Conservation (phyloP, 2,329 filamentous ascomycete species). For the Cryphonectria carpinicola region DNA sequence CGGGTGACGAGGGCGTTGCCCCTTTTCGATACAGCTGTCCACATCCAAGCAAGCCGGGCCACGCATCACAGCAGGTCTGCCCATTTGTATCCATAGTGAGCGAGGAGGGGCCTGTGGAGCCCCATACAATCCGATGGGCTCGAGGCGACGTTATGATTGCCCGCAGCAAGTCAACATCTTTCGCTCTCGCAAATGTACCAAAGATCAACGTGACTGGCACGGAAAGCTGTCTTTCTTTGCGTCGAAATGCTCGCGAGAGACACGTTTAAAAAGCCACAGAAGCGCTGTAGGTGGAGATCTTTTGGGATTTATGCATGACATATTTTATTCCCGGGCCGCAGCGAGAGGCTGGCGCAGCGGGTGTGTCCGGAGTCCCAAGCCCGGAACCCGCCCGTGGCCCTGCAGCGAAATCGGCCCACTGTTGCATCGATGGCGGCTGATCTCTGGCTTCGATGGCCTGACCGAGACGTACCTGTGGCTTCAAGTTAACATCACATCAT, state of each 20-base stretch:
- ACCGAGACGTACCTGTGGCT: slow-evolving; percentile 17
- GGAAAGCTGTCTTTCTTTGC: neutral
- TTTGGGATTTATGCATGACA: neutral
- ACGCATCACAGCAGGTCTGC: neutral
- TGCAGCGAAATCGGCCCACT: slow-evolving; percentile 27
- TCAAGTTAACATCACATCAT: slow-evolving; percentile 23
- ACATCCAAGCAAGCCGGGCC: neutral
- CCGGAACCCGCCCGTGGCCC: slow-evolving; percentile 9
- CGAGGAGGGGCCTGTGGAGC: neutral
- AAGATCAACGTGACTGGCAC: neutral
- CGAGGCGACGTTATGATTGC: neutral
- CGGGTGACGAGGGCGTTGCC: neutral
- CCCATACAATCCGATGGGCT: neutral
- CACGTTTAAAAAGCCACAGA: neutral
- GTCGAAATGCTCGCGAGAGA: neutral
- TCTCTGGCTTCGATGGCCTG: slow-evolving; percentile 21
- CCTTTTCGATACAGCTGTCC: neutral
- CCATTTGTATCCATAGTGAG: neutral
- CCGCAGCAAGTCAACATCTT: neutral
- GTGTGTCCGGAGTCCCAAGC: slow-evolving; percentile 11
- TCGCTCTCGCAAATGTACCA: neutral
- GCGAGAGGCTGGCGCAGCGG: slow-evolving; percentile 1
- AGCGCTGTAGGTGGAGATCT: neutral
- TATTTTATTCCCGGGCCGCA: slow-evolving; percentile 7
- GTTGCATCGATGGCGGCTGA: slow-evolving; percentile 17